phyloP scores from a whole-genome alignment of 2,329 filamentous ascomycete species.

The Arthrobotrys pseudoclavata region DNA sequence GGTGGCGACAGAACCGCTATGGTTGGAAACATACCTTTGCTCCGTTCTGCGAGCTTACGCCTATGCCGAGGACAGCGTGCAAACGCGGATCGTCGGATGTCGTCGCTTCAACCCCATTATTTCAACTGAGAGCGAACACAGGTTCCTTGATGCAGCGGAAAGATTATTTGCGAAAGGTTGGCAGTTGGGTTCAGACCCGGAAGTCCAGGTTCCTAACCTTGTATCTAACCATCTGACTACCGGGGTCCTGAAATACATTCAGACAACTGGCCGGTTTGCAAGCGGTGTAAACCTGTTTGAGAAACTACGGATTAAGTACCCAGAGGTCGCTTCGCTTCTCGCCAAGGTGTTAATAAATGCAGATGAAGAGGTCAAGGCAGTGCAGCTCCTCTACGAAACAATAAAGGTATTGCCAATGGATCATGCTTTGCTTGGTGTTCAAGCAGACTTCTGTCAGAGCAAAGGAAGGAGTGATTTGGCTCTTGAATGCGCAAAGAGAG shows the following conservation, averaged over 20 bases:
- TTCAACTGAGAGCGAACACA: slow-evolving; percentile 97
- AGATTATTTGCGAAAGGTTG: slow-evolving; percentile 94
- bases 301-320: slow-evolving; percentile 89
- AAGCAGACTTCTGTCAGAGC: slow-evolving; percentile 89
- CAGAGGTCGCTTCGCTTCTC: slow-evolving; percentile 92
- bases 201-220: slow-evolving; percentile 96
- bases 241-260: slow-evolving; percentile 93
- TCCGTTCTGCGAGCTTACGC: slow-evolving; percentile 94
- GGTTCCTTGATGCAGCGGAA: slow-evolving; percentile 93
- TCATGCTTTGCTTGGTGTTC: slow-evolving; percentile 93
- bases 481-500: slow-evolving; percentile 91
- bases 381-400: slow-evolving; percentile 87
- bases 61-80: slow-evolving; percentile 95
- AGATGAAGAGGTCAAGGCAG: slow-evolving; percentile 96
- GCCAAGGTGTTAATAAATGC: slow-evolving; percentile 93
- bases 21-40: slow-evolving; percentile 97
- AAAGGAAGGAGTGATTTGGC: slow-evolving; percentile 91
- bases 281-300: slow-evolving; percentile 98
- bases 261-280: slow-evolving; percentile 91
- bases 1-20: slow-evolving; percentile 86
- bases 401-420: slow-evolving; percentile 96
- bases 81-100: slow-evolving; percentile 97
- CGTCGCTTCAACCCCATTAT: slow-evolving; percentile 97
- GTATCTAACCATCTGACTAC: slow-evolving; percentile 89
- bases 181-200: slow-evolving; percentile 95